Percentiles rank a stretch among this genome's conserved stretches.
Evolutionary conservation across 805 yeast species (phyloP).

Genomic region (Candida andamanensis): DNA sequence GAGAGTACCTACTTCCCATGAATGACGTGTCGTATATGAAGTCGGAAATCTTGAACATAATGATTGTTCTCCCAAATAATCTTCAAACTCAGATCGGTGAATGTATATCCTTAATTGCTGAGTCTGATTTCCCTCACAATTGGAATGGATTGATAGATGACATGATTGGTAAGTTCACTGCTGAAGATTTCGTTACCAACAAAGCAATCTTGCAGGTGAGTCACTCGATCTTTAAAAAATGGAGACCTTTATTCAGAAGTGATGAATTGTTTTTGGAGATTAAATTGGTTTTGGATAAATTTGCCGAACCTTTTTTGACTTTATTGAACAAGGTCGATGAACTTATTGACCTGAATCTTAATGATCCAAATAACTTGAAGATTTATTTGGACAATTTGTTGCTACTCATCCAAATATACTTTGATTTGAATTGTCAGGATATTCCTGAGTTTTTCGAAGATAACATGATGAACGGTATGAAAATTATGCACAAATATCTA

Average conservation of each 20-base stretch:
- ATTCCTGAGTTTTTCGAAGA: conserved; percentile 98
- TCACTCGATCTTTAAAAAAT: conserved; percentile 91
- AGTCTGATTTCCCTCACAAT: conserved; percentile 86
- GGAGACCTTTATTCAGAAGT: conserved; percentile 92
- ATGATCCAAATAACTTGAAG: conserved; percentile 41
- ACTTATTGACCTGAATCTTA: conserved; percentile 43
- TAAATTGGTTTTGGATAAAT: conserved; percentile 77
- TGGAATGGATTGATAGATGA: conserved; percentile 81
- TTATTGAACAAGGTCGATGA: conserved; percentile 64
- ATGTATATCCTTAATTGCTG: conserved; percentile 87
- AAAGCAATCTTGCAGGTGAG: conserved; percentile 88
- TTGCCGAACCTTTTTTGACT: conserved; percentile 72
- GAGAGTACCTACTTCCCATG: conserved; percentile 58
- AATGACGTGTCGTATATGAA: conserved; percentile 68
- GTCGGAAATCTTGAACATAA: conserved; percentile 71
- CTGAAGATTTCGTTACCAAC: conserved; percentile 65
- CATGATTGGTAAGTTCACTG: conserved; percentile 60
- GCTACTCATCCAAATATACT: conserved; percentile 74
- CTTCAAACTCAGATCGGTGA: conserved; percentile 94
- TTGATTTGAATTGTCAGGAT: conserved; percentile 95
- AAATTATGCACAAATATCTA: conserved; percentile 75
- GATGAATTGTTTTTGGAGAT: conserved; percentile 88
- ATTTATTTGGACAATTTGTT: conserved; percentile 66
- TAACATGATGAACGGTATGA: conserved; percentile 71
- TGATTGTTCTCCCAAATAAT: conserved; percentile 75